phyloP scores from a whole-genome alignment of 2,329 filamentous ascomycete genomes.

The Diaporthe citrichinensis region DNA sequence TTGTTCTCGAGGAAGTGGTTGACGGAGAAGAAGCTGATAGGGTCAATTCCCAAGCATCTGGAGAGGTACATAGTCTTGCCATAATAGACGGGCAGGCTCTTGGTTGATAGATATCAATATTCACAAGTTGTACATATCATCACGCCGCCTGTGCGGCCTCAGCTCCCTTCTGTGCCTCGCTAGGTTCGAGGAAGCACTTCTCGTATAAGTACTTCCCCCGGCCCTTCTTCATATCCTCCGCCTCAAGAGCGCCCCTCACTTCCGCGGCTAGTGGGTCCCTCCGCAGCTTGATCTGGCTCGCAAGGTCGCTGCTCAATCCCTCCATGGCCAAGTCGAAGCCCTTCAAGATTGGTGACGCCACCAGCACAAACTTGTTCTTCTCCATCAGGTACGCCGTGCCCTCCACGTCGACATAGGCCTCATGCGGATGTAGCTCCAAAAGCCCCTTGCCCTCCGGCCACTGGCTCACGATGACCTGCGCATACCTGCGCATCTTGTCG shows the following conservation, averaged over 20 bases:
- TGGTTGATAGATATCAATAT: slow-evolving; percentile 34
- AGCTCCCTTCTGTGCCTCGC: slow-evolving; percentile 34
- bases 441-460: slow-evolving; percentile 59
- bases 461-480: slow-evolving; percentile 53
- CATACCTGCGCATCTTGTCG: slow-evolving; percentile 55
- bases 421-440: slow-evolving; percentile 53
- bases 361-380: slow-evolving; percentile 53
- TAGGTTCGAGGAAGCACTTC: slow-evolving; percentile 48
- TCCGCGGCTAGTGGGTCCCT: slow-evolving; percentile 46
- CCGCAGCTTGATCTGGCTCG: slow-evolving; percentile 51
- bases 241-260: slow-evolving; percentile 44
- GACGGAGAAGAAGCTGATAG: slow-evolving; percentile 84
- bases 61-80: slow-evolving; percentile 96
- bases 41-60: slow-evolving; percentile 85
- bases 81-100: slow-evolving; percentile 54
- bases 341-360: slow-evolving; percentile 56
- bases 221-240: slow-evolving; percentile 36
- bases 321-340: slow-evolving; percentile 62
- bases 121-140: slow-evolving; percentile 42
- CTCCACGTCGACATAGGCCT: slow-evolving; percentile 47
- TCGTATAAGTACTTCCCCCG: slow-evolving; percentile 49
- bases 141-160: slow-evolving; percentile 10
- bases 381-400: slow-evolving; percentile 52
- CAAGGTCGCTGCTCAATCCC: slow-evolving; percentile 50
- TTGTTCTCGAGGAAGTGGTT: slow-evolving; percentile 95